Evolutionary conservation across 192 early-diverging fungal species (phyloP), one percentile per base, ranked within the genome.

Genomic region (Coemansia sp.): DNA sequence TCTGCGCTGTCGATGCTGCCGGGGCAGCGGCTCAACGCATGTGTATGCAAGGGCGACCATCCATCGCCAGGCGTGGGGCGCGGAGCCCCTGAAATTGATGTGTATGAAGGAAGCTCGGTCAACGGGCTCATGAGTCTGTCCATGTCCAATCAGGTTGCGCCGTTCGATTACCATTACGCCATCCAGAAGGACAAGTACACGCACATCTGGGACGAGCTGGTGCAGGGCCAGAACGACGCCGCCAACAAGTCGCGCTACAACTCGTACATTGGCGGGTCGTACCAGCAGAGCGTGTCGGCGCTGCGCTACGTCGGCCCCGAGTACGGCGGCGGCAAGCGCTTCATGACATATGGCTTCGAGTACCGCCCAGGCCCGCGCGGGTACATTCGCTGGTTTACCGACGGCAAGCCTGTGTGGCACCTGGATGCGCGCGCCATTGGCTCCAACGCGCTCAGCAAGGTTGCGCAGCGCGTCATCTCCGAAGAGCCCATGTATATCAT

Each of bases 401-500:
- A 72, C 57, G 66, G 66, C 12, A 72, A 72, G 62, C 72, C 68
- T n/a, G 74, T 74, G 47, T 69, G 73, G 81, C 62, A 72, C 37
- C 36, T 82, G 57, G 69, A 72, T 22, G 62, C 64, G 10, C 68
- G 73, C 26, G 74, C 74, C 4, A 57, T 83, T 2, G 82, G 82
- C 23, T 46, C 76, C 53, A 81, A 83, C 37, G 22, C 60, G 28
- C 52, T 76, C 10, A 78, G 74, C 62, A 74, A 74, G 64, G 61
- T 83, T 50, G 62, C 64, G 12, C 74, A 75, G 51, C 75, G 77
- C 23, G 47, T 71, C 14, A 77, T 85, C 31, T 54, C 84, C 21
- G 82, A 85, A 53, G 84, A 85, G 60, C 84, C 84, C 59, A 85
- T 85, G 84, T 85, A 78, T 50, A 84, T 85, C 25, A 84, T 85